Evolutionary conservation across 805 yeast species (phyloP).

Genomic region (Middelhovenomyces tepae): DNA sequence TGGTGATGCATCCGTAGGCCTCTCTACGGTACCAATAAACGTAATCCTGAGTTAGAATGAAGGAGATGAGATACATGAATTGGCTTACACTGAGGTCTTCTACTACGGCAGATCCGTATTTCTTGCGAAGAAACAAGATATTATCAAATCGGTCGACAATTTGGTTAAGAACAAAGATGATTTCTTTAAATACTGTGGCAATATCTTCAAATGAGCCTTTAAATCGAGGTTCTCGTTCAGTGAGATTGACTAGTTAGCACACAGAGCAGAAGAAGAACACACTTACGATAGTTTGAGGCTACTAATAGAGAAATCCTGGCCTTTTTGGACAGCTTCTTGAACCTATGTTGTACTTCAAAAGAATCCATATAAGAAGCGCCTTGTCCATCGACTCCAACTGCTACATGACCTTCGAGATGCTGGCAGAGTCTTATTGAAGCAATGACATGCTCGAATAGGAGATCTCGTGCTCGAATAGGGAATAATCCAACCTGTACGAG

Average conservation of each 20-base stretch:
- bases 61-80: neutral
- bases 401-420: conserved; percentile 31
- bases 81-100: conserved; percentile 32
- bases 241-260: conserved; percentile 26
- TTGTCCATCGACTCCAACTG: conserved; percentile 32
- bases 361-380: conserved; percentile 27
- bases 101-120: conserved; percentile 39
- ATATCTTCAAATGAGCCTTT: conserved; percentile 38
- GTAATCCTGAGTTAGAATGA: conserved; percentile 11
- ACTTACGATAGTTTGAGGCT: conserved; percentile 29
- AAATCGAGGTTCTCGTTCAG: conserved; percentile 36
- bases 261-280: too few species aligned
- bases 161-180: conserved; percentile 38
- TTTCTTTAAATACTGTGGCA: conserved; percentile 34
- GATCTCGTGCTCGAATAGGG: conserved; percentile 42
- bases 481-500: conserved; percentile 37
- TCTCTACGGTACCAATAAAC: conserved; percentile 40
- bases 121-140: conserved; percentile 33
- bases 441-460: conserved; percentile 35
- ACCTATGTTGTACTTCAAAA: conserved; percentile 26
- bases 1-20: conserved; percentile 33
- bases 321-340: conserved; percentile 27
- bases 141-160: conserved; percentile 41
- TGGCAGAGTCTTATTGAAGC: conserved; percentile 34
- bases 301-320: conserved; percentile 33